Percentiles rank a stretch among this genome's conserved stretches.
Conservation (phyloP, 2,329 filamentous ascomycete genomes). For the Colletotrichum tropicale region DNA sequence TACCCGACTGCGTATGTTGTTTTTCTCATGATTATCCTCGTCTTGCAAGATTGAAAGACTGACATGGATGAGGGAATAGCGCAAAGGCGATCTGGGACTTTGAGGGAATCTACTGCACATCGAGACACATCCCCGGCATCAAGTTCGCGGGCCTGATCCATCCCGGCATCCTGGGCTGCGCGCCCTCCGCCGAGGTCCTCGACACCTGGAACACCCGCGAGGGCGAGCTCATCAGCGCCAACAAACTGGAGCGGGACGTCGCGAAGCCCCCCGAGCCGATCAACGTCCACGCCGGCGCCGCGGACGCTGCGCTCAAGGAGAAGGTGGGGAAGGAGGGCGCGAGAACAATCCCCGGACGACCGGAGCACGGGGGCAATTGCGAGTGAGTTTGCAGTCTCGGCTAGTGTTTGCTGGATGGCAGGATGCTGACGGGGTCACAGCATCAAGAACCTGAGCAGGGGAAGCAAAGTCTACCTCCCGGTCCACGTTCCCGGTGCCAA, state of each 20-base stretch:
- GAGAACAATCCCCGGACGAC: conserved; percentile 81
- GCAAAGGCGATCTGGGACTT: conserved; percentile 66
- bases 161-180: conserved; percentile 89
- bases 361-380: conserved; percentile 89
- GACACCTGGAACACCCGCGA: conserved; percentile 86
- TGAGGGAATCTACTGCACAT: conserved; percentile 72
- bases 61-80: conserved; percentile 23
- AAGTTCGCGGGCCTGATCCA: conserved; percentile 90
- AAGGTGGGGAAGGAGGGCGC: conserved; percentile 81
- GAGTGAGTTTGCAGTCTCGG: conserved; percentile 48
- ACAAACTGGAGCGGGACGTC: conserved; percentile 71
- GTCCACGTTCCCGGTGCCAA: conserved; percentile 88
- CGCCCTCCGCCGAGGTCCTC: conserved; percentile 79
- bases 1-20: conserved; percentile 77
- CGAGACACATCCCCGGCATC: conserved; percentile 84
- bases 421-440: conserved; percentile 20
- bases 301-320: conserved; percentile 59
- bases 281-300: conserved; percentile 76
- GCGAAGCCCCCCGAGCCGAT: conserved; percentile 75
- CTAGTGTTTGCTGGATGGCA: not conserved
- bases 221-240: conserved; percentile 74
- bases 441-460: conserved; percentile 84
- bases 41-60: not conserved
- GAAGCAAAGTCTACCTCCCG: conserved; percentile 84
- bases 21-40: not conserved